Conservation (phyloP, 2,329 filamentous ascomycete species). For the Penicillium sumatraense region DNA sequence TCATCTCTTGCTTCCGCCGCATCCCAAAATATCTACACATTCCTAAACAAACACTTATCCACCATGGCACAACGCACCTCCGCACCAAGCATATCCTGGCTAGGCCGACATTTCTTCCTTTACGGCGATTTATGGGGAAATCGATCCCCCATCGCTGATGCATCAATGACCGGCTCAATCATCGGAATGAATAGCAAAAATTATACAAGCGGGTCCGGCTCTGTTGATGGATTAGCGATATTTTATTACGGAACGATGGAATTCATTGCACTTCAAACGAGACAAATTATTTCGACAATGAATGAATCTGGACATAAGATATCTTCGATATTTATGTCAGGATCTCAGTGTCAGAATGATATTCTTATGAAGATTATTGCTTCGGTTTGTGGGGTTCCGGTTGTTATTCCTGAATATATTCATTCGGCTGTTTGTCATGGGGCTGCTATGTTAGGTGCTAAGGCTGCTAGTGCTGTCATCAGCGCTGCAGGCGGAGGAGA, state of each 20-base stretch:
- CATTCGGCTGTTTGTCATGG: slow-evolving; percentile 96
- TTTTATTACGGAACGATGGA: slow-evolving; percentile 97
- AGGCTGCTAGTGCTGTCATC: slow-evolving; percentile 90
- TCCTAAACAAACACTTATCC: slow-evolving; percentile 90
- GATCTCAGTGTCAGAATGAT: slow-evolving; percentile 94
- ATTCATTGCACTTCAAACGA: slow-evolving; percentile 96
- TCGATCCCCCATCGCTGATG: slow-evolving; percentile 88
- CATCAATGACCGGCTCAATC: slow-evolving; percentile 88
- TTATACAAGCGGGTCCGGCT: too few species aligned
- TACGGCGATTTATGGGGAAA: slow-evolving; percentile 98
- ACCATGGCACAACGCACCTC: slow-evolving; percentile 68
- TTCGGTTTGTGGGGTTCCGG: slow-evolving; percentile 87
- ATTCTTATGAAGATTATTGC: slow-evolving; percentile 91
- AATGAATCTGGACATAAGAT: slow-evolving; percentile 87
- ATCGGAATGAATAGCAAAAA: slow-evolving; percentile 87
- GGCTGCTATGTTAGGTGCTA: slow-evolving; percentile 97
- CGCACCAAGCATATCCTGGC: slow-evolving; percentile 79
- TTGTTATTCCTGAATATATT: slow-evolving; percentile 90
- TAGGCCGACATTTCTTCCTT: slow-evolving; percentile 95
- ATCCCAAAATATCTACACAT: slow-evolving; percentile 88
- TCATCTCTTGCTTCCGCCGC: slow-evolving; percentile 78
- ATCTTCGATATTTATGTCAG: slow-evolving; percentile 96
- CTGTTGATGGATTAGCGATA: slow-evolving; percentile 81
- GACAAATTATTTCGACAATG: slow-evolving; percentile 94
- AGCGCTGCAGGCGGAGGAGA: too few species aligned